Evolutionary conservation across 805 yeast species (phyloP).

Genomic region (Candida nemodendra): DNA sequence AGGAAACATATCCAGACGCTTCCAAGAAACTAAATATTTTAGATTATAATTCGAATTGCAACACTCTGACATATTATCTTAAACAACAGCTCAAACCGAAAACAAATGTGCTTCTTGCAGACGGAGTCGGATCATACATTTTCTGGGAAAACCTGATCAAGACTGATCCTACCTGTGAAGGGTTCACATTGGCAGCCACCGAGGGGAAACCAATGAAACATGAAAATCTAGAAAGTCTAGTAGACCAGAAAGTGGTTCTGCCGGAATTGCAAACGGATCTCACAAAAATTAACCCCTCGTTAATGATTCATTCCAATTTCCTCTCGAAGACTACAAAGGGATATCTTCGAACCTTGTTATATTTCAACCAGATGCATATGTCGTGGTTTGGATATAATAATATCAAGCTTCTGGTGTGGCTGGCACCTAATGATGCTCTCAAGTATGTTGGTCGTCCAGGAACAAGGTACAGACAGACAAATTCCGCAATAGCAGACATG

Average conservation of each 20-base stretch:
- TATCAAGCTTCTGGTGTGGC: conserved; percentile 71
- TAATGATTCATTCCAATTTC: conserved; percentile 32
- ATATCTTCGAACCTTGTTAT: conserved; percentile 39
- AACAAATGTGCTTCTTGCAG: conserved; percentile 54
- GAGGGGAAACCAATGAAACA: conserved; percentile 19
- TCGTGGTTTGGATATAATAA: conserved; percentile 41
- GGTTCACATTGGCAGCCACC: conserved; percentile 15
- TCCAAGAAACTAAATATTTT: conserved; percentile 45
- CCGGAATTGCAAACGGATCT: conserved; percentile 28
- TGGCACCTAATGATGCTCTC: conserved; percentile 56
- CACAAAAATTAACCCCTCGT: conserved; percentile 25
- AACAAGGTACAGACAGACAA: conserved; percentile 52
- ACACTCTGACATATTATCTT: conserved; percentile 61
- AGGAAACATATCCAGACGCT: conserved; percentile 34
- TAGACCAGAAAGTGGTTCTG: conserved; percentile 41
- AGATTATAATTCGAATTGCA: conserved; percentile 60
- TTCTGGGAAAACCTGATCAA: conserved; percentile 24
- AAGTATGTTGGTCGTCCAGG: conserved; percentile 61
- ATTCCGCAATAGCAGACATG: conserved; percentile 63
- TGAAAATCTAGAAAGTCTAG: conserved; percentile 27
- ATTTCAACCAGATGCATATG: conserved; percentile 29
- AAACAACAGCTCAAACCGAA: conserved; percentile 59
- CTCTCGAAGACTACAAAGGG: conserved; percentile 54
- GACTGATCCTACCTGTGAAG: conserved; percentile 15
- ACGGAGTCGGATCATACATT: conserved; percentile 14